Conservation (phyloP, 768 basidiomycete species). For the Psilocybe subaeruginosa region DNA sequence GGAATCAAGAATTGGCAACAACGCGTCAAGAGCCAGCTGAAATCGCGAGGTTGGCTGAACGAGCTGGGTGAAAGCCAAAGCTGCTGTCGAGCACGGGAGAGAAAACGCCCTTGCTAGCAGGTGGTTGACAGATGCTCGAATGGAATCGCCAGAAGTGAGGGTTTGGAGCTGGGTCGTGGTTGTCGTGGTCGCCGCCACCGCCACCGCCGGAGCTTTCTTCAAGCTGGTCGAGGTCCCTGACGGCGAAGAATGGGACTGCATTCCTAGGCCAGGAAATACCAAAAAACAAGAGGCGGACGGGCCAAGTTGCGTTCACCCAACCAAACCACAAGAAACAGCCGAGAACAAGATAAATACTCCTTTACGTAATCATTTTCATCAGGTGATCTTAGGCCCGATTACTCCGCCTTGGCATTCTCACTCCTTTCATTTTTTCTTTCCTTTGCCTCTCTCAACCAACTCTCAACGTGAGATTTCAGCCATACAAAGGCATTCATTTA, state of each 20-base stretch:
- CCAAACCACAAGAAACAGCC: not conserved
- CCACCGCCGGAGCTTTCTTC: slow-evolving; percentile 16
- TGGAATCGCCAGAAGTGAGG: slow-evolving; percentile 40
- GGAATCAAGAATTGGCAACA: slow-evolving; percentile 71
- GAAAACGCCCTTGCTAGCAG: slow-evolving; percentile 67
- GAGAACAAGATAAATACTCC: slow-evolving; percentile 13
- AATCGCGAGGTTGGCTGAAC: slow-evolving; percentile 79
- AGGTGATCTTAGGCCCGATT: slow-evolving; percentile 2
- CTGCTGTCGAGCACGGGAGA: slow-evolving; percentile 77
- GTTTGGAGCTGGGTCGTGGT: slow-evolving; percentile 20
- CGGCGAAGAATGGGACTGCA: slow-evolving; percentile 23
- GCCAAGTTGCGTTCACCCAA: slow-evolving; percentile 11
- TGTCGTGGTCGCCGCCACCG: slow-evolving; percentile 14
- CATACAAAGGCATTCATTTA: no score
- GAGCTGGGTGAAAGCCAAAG: slow-evolving; percentile 74
- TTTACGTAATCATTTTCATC: slow-evolving; percentile 13
- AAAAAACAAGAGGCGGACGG: slow-evolving; percentile 15
- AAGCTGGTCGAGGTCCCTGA: slow-evolving; percentile 18
- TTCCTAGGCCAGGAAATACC: slow-evolving; percentile 15
- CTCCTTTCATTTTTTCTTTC: no score
- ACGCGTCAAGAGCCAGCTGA: slow-evolving; percentile 82
- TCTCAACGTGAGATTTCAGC: no score
- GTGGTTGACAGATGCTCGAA: slow-evolving; percentile 67
- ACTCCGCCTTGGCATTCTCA: not conserved
- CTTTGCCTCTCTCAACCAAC: no score